A percentile compares a stretch with the other conserved stretches of the same genome.
These are phyloP conservation scores for Phoma sp. DNA, from an alignment of 2,329 filamentous ascomycete genomes.

Conservation along the genomic window DNA sequence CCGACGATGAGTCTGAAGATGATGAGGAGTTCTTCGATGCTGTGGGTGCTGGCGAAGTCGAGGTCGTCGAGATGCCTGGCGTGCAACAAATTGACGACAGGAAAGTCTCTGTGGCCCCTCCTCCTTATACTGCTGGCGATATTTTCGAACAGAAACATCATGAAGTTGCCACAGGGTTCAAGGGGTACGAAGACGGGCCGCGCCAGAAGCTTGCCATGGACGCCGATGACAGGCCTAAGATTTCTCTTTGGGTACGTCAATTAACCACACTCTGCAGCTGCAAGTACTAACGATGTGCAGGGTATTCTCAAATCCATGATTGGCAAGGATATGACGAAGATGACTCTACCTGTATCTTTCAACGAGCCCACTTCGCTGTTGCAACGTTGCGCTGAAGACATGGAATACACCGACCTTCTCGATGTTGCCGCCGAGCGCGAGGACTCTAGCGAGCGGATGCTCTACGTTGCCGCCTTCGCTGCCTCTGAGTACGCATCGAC, in stretches of 20 bases:
- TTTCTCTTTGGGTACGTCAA: conserved; percentile 83
- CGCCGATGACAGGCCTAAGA: conserved; percentile 89
- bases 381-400: conserved; percentile 94
- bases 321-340: conserved; percentile 99
- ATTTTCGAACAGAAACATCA: conserved; percentile 58
- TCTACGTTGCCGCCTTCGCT: conserved; percentile 95
- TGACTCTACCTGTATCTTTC: conserved; percentile 97
- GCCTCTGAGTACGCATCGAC: conserved; percentile 97
- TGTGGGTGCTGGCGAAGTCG: conserved; percentile 89
- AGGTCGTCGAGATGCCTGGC: conserved; percentile 73
- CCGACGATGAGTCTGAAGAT: conserved; percentile 75
- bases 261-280: background rate
- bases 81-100: conserved; percentile 43
- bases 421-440: conserved; percentile 84
- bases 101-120: conserved; percentile 41
- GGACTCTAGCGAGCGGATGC: conserved; percentile 88
- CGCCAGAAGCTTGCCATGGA: conserved; percentile 85
- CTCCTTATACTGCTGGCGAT: conserved; percentile 51
- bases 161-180: conserved; percentile 80
- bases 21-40: conserved; percentile 98
- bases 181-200: conserved; percentile 89
- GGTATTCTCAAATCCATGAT: conserved; percentile 99
- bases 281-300: conserved; percentile 58
- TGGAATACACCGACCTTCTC: conserved; percentile 95
- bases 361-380: conserved; percentile 97